phyloP scores from a whole-genome alignment of 257 asterid species.

The Lycium ferocissimum region DNA sequence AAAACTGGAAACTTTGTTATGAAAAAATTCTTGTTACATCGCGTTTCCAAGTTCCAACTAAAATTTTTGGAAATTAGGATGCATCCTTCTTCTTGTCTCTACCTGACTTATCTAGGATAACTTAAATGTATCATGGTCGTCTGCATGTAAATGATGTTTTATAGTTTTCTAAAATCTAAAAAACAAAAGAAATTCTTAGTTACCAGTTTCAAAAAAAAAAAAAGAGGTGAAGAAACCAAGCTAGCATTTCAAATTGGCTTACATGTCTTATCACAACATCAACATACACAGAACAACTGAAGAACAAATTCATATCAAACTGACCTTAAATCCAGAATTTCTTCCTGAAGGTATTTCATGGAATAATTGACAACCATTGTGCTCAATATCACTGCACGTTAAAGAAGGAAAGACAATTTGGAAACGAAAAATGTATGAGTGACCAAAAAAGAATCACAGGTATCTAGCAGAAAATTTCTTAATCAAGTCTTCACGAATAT shows the following conservation, averaged over 20 bases:
- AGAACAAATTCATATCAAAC: constrained; percentile 25
- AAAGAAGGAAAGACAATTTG: constrained; percentile 27
- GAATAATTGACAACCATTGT: constrained; percentile 72
- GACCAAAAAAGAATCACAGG: constrained; percentile 11
- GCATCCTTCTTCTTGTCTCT: not conserved
- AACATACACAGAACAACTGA: not conserved
- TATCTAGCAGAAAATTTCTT: not conserved
- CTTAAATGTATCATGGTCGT: not conserved
- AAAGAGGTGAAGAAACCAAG: not conserved
- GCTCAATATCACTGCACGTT: constrained; percentile 77
- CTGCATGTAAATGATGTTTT: not conserved
- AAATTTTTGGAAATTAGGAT: not conserved
- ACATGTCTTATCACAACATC: not conserved
- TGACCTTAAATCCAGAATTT: constrained; percentile 92
- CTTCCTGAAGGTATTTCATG: constrained; percentile 83
- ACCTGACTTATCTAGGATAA: not conserved
- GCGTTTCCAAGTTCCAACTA: not conserved
- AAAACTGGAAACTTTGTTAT: not conserved
- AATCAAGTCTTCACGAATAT: constrained; percentile 5
- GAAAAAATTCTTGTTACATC: not conserved
- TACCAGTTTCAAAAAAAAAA: too few species aligned
- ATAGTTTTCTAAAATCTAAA: not conserved
- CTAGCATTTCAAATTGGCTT: not conserved
- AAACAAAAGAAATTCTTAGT: not conserved
- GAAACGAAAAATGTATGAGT: not conserved